Percentiles rank a stretch among this genome's conserved stretches.
phyloP scores from a whole-genome alignment of 139 green algal species.

The Coelastrella sp. region DNA sequence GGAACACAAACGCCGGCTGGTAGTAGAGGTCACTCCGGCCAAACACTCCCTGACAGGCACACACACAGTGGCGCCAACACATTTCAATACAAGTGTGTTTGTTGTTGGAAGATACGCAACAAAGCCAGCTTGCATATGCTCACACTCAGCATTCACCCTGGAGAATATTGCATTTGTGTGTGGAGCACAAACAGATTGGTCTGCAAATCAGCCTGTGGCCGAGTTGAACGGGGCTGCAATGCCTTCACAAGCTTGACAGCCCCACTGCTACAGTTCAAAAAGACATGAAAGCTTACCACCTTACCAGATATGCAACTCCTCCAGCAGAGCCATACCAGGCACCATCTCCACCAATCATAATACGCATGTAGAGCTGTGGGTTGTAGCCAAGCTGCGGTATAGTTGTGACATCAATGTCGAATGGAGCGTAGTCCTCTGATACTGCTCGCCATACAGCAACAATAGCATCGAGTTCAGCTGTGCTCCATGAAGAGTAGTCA shows the following conservation, averaged over 20 bases:
- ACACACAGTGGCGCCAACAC: too few relatives aligned
- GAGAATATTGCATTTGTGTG: too few relatives aligned
- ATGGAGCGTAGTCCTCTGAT: conserved; percentile 28
- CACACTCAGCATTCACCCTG: too few relatives aligned
- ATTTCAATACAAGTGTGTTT: too few relatives aligned
- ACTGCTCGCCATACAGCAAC: conserved; percentile 38
- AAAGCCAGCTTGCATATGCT: too few relatives aligned
- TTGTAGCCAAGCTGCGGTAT: not conserved
- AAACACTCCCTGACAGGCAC: not conserved
- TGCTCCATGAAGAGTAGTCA: not conserved
- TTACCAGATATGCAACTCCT: conserved; percentile 37
- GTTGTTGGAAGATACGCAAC: too few relatives aligned
- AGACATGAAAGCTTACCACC: not conserved
- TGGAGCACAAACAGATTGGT: too few relatives aligned
- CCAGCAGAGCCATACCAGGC: conserved; percentile 25
- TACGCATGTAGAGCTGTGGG: conserved; percentile 5
- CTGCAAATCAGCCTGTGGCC: too few relatives aligned
- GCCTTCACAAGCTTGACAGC: too few relatives aligned
- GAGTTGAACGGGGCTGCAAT: too few relatives aligned
- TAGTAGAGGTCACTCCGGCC: not conserved
- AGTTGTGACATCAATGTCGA: conserved; percentile 40
- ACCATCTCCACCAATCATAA: conserved; percentile 12
- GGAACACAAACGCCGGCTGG: conserved; percentile 35
- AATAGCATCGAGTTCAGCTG: not conserved
- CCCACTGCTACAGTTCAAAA: too few relatives aligned